Evolutionary conservation across 208 protist genomes (phyloP), one percentile per base, ranked within the genome.

Genomic region (Leishmania major): DNA sequence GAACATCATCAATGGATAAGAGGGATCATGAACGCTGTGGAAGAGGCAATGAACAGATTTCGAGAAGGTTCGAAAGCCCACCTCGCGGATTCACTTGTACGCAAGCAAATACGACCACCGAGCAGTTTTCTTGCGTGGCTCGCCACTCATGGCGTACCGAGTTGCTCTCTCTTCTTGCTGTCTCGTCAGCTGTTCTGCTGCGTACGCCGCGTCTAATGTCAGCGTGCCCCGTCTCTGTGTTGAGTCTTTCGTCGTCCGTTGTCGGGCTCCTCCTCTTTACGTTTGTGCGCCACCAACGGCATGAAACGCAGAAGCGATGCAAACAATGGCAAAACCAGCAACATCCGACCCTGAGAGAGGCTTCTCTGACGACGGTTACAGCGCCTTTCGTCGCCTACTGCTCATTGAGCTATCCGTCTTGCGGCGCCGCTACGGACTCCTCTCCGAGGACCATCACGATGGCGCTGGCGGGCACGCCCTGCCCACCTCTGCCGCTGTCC

Each of bases 341-440:
- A 7, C 13, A 37, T 35, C 75, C 3, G 37, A 40, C 11, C 17
- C 53, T 1, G 57, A 66, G 75, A 5, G 53, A 28, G 10, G 35
- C 0, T 15, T 78, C 2, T 43, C 75, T 47, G 37, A 51, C 19
- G 43, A 75, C 60, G 69, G 22, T 3, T 35, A 15, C 49, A 3
- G 3, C 66, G 35, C 70, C 73, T 67, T 82, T 10, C 77, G 82
- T 35, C 82, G 82, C 10, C 82, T 78, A 28, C 78, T 88, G 1
- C 77, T 88, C 0, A 83, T 88, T 35, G 80, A 88, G 70, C 75
- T 88, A 37, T 85, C 80, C 1, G 81, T 84, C 17, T 71, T 88
- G 66, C 74, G 84, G 0, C 59, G 72, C 2, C 82, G 82, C 60
- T 85, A 85, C 60, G 51, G 60, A 8, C 25, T 64, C 0, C 72